phyloP scores from a whole-genome alignment of 108 stramenopile species.

The Aurantiochytrium sp. region DNA sequence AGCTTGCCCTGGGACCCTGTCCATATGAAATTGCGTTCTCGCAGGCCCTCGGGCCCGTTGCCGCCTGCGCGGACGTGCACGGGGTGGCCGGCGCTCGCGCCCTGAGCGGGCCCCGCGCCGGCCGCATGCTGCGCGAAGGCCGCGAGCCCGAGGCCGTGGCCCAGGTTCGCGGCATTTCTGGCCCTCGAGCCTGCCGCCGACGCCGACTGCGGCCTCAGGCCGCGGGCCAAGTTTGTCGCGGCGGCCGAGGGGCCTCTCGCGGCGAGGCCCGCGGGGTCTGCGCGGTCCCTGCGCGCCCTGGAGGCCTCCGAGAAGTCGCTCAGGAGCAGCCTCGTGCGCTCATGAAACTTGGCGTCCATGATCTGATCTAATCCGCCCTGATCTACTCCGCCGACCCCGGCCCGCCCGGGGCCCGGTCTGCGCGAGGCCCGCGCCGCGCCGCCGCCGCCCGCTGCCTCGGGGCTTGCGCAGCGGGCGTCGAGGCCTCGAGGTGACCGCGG shows the following conservation, averaged over 20 bases:
- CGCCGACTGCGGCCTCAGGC: not conserved
- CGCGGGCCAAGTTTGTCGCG: not conserved
- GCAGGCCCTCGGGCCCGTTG: not conserved
- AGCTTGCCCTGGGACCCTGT: not conserved
- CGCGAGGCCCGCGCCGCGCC: too few species aligned
- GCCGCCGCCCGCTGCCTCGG: too few species aligned
- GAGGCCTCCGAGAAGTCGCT: not conserved
- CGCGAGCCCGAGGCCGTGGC: slow-evolving; percentile 13
- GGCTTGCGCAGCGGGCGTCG: too few species aligned
- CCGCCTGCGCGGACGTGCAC: not conserved
- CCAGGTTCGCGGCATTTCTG: not conserved
- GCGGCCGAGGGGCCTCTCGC: not conserved
- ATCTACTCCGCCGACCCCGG: too few species aligned
- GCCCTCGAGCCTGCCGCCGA: not conserved
- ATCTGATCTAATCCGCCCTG: too few species aligned
- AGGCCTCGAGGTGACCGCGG: too few species aligned
- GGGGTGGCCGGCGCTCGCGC: too few species aligned
- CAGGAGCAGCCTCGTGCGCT: not conserved
- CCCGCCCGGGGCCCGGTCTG: too few species aligned
- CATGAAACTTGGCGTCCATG: slow-evolving; percentile 16
- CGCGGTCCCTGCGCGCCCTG: not conserved
- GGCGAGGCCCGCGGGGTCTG: not conserved
- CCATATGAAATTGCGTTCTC: not conserved
- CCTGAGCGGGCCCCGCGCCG: too few species aligned
- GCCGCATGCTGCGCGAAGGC: not conserved